Evolutionary conservation across 306 rosid genomes (phyloP), one percentile per base, ranked within the genome.

Genomic region (Neltuma alba): DNA sequence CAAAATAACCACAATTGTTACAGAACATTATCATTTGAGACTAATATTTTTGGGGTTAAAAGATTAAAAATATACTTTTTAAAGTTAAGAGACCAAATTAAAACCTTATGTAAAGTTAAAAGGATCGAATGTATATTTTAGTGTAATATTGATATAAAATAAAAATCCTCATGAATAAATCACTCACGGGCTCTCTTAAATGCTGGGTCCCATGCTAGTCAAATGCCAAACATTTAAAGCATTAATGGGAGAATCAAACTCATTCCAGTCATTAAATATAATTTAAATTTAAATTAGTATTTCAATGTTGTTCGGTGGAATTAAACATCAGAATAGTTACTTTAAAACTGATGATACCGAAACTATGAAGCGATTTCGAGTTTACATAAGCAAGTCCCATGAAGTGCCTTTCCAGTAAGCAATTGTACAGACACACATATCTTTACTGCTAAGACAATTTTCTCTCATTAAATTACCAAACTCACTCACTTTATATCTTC

Each of bases 351-450:
- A 65, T 33, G 4, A 33, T n/a, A 25, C 73, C 64, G 0, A 65
- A 64, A 38, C 60, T 18, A 54, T 12, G 40, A 37, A 38, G 10
- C 78, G 41, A 40, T 55, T 48, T 70, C 70, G 40, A 50, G 74
- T 50, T 77, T 83, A 60, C 80, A 72, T 80, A 76, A 80, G 70
- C 42, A 70, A 69, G 71, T 50, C 83, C 76, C 72, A 70, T 74
- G 80, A 80, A 77, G 80, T 80, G 87, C 36, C 85, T 77, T 83
- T 77, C 40, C 55, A 50, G 73, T 62, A 57, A 66, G 69, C 79
- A 40, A 40, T 61, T 60, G 50, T 31, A 45, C 14, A 57, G 47
- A 38, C 41, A 52, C 16, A 23, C 63, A 23, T 11, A 14, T 65
- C 54, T 57, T 74, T 76, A 38, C 76, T 80, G 70, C 54, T 70